Conservation (phyloP, 805 yeast species). For the Kuraishia piskuri region DNA sequence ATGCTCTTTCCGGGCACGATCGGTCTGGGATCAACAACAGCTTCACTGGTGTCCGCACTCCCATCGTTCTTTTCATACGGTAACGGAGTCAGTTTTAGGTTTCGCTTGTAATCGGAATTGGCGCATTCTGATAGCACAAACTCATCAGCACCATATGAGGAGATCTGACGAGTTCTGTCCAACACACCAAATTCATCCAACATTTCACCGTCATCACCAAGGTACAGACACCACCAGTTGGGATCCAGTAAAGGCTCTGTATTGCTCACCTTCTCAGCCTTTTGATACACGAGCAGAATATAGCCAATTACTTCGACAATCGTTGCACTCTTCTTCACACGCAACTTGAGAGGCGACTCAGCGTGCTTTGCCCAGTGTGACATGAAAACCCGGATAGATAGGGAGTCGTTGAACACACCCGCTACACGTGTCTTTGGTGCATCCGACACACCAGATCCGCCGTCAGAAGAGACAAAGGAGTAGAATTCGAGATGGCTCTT, state of each 20-base stretch:
- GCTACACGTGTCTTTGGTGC: not conserved
- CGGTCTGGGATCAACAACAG: not conserved
- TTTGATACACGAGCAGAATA: constrained; percentile 27
- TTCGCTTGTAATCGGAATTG: constrained; percentile 35
- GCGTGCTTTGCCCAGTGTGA: constrained; percentile 12
- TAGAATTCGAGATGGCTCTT: constrained; percentile 37
- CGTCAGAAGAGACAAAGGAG: constrained; percentile 23
- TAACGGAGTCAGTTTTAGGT: constrained; percentile 47
- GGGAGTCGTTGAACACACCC: not conserved
- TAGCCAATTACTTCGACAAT: constrained; percentile 53
- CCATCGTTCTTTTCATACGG: constrained; percentile 19
- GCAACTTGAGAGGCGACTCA: constrained; percentile 12
- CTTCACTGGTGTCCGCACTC: not conserved
- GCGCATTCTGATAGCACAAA: constrained; percentile 64
- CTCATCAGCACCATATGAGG: constrained; percentile 74
- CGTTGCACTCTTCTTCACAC: constrained; percentile 24
- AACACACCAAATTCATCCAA: constrained; percentile 90
- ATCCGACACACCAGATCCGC: not conserved
- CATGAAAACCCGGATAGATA: not conserved
- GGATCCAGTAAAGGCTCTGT: constrained; percentile 32
- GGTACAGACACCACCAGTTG: constrained; percentile 64
- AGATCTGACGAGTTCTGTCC: constrained; percentile 55
- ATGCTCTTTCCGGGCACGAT: not conserved
- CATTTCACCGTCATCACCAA: constrained; percentile 88
- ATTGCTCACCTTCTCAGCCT: constrained; percentile 3